Base-by-base conservation (phyloP, 2,329 filamentous ascomycete genomes). In the Penicillium sp. region DNA sequence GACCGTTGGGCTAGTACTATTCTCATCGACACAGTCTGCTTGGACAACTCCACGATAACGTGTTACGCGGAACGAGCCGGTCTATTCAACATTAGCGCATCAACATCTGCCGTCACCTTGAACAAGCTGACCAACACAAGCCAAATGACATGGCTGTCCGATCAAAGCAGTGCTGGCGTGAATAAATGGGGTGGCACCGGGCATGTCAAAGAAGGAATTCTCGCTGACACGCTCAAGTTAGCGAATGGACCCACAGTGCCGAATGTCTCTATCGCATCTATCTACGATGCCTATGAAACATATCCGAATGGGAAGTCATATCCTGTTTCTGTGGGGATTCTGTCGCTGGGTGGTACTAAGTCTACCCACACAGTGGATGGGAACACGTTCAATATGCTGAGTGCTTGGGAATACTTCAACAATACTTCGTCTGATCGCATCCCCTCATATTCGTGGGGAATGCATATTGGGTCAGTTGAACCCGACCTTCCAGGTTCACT, bases 391-490 rank as follows among this genome's bases (percentile, higher is more conserved):
- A 60, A 56, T 51, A 51, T 55, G 47, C 48, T 57, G 36, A 56
- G 49, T n/a, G 50, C 53, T 22, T 62, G 44, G 54, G 50, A 58
- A 5, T 58, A 54, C 21, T 47, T 21, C 21, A 55, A 53, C 16
- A 49, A 38, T 2, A 49, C 49, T 34, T 67, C 61, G 11, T 46
- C 49, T 13, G 21, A 47, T 3, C 5, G 10, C 4, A 74, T 65
- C 16, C 66, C 70, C 2, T 77, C 75, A 1, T 77, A 74, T 54
- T 77, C 74, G 0, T 78, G 72, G 54, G 68, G 71, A 14, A 67
- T 79, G 71, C 76, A 79, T 50, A 75, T 79, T 18, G 76, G 76
- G 5, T 74, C 75, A 0, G 73, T 62, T 2, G 59, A 56, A 14
- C 67, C 68, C 5, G 42, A 49, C 0, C 68, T 76, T 56, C 44